Evolutionary conservation across 2,329 filamentous ascomycete species (phyloP).

Genomic region (Beauveria sp.): DNA sequence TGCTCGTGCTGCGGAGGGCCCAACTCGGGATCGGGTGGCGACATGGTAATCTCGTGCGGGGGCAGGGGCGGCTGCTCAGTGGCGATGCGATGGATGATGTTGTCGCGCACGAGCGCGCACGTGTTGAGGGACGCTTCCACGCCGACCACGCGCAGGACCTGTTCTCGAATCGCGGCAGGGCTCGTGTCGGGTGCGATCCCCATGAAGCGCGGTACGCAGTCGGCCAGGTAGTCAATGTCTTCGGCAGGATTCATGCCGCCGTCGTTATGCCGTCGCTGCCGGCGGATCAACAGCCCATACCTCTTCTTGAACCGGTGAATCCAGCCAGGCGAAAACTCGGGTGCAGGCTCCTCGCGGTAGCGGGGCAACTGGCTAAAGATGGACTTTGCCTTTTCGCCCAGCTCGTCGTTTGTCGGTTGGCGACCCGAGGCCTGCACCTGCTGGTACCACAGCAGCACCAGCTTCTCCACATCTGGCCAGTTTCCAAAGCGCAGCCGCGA

Average conservation of each 20-base stretch:
- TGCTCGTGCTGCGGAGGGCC: conserved; percentile 16
- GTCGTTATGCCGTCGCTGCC: conserved; percentile 46
- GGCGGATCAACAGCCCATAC: conserved; percentile 49
- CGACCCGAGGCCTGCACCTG: conserved; percentile 44
- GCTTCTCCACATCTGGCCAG: conserved; percentile 56
- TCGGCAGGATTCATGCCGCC: conserved; percentile 41
- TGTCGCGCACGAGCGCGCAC: conserved; percentile 51
- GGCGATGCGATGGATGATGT: conserved; percentile 39
- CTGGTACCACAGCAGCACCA: conserved; percentile 49
- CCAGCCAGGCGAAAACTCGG: conserved; percentile 57
- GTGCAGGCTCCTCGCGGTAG: conserved; percentile 52
- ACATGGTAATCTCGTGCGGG: background rate
- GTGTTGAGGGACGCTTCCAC: conserved; percentile 45
- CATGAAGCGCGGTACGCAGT: conserved; percentile 54
- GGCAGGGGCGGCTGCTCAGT: background rate
- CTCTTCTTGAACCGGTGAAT: conserved; percentile 59
- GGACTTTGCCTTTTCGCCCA: conserved; percentile 53
- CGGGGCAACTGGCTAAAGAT: conserved; percentile 52
- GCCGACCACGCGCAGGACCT: conserved; percentile 46
- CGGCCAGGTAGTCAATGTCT: conserved; percentile 52
- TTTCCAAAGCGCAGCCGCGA: conserved; percentile 56
- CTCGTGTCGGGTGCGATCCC: conserved; percentile 49
- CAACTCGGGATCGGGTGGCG: conserved; percentile 11
- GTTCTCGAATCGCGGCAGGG: conserved; percentile 51
- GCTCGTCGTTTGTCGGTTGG: conserved; percentile 54